Base-by-base conservation (phyloP, 192 early-diverging fungal species). In the Backusella mclennaniae region DNA sequence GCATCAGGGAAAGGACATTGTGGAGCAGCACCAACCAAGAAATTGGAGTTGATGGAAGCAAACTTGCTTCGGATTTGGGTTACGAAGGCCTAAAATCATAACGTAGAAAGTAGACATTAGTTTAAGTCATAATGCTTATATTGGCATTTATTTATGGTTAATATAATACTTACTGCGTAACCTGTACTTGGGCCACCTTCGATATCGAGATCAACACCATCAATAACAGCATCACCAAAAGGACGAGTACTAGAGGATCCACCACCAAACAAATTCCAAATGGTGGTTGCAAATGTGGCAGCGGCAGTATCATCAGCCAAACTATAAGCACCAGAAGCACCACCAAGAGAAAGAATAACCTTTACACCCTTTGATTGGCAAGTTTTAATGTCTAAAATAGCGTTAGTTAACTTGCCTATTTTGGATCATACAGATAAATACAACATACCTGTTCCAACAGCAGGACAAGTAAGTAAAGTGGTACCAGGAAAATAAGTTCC, bases 1-100 rank as follows among this genome's bases (percentile, higher is more conserved):
- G 86, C 88, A 81, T 94, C 93, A 31, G 93, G 93, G 77, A 87
- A 93, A 7, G 89, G 88, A 71, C 93, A 95, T 52, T 95, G 93
- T 4, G 93, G 93, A 0, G 92, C 93, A 0, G 89, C 90, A 5
- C 89, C 85, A 56, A 93, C 86, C 53, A 89, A 80, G 2, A 84
- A 69, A 33, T 86, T 80, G n/a, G 88, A 23, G 26, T 63, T 63
- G 8, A 8, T 63, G 9, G 56, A 78, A 8, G 83, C 86, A 42
- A 86, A 88, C 39, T 86, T 46, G 17, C 85, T 82, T 4, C 91
- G 87, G 63, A 93, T 71, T 26, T 86, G 75, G 23, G 78, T 82
- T 14, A 92, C 86, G 66, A 95, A 88, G 8, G 88, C 11, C 70
- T 72, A 72, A 42, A 6, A 44, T 41, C 9, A 21, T 12, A 49